These are phyloP conservation scores for Myxozyma udenii DNA, from an alignment of 805 yeast genomes.

Conservation along the genomic window DNA sequence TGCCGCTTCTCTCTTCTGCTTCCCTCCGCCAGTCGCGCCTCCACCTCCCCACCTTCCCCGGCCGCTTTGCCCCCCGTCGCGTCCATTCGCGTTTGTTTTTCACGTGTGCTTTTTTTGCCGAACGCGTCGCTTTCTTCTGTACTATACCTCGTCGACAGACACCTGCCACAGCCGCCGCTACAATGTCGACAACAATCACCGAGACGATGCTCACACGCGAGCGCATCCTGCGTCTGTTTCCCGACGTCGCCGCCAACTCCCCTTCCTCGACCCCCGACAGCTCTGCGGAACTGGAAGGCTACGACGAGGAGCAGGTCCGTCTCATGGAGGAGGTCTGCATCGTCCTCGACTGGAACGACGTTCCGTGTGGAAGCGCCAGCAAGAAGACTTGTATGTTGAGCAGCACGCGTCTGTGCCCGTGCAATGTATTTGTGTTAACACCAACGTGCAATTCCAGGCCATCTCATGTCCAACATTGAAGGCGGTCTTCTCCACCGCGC, in stretches of 20 bases:
- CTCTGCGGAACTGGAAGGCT: constrained; percentile 65
- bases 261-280: constrained; percentile 29
- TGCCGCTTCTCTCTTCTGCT: no score
- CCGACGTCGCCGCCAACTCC: constrained; percentile 58
- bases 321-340: constrained; percentile 97
- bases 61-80: not conserved
- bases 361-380: constrained; percentile 88
- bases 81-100: not conserved
- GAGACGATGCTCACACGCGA: constrained; percentile 41
- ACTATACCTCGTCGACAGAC: no score
- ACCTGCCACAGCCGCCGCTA: no score
- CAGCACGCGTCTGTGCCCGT: not conserved
- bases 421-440: not conserved
- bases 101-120: no score
- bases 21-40: no score
- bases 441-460: constrained; percentile 29
- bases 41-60: no score
- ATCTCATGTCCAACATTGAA: constrained; percentile 78
- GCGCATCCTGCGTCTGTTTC: constrained; percentile 57
- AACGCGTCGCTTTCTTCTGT: no score
- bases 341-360: constrained; percentile 82
- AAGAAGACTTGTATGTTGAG: constrained; percentile 64
- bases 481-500: constrained; percentile 90
- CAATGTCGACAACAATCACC: constrained; percentile 19
- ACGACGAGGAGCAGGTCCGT: constrained; percentile 89